phyloP scores from a whole-genome alignment of 1,284 basidiomycete genomes.

The Cryptococcus sp. region DNA sequence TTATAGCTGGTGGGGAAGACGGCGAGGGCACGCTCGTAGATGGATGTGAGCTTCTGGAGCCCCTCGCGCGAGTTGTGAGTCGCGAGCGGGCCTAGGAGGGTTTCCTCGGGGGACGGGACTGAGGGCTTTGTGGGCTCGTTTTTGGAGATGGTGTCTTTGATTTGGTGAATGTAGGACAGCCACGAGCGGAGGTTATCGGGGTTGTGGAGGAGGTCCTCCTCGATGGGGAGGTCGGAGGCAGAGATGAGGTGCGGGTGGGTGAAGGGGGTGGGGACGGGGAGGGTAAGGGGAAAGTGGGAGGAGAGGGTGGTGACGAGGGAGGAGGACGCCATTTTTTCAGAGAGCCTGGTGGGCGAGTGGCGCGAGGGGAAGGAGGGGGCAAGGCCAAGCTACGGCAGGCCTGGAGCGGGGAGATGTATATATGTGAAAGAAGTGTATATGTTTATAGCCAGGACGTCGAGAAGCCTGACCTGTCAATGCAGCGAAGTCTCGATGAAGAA shows the following conservation, averaged over 20 bases:
- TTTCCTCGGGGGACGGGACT: slow-evolving; percentile 36
- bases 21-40: slow-evolving; percentile 86
- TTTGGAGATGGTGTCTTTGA: slow-evolving; percentile 64
- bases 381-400: neutral
- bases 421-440: neutral
- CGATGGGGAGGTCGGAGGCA: slow-evolving; percentile 73
- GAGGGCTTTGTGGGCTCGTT: slow-evolving; percentile 52
- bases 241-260: slow-evolving; percentile 74
- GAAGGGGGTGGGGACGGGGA: slow-evolving; percentile 75
- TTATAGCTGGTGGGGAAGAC: slow-evolving; percentile 90
- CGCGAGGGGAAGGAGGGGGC: too few relatives aligned
- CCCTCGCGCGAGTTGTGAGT: slow-evolving; percentile 68
- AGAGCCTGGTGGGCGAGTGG: too few relatives aligned
- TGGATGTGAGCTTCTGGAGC: slow-evolving; percentile 77
- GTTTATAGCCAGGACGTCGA: neutral
- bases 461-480: neutral
- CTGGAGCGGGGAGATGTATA: neutral
- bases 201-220: slow-evolving; percentile 94
- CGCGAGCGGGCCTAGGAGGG: slow-evolving; percentile 57
- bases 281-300: slow-evolving; percentile 70
- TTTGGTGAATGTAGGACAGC: slow-evolving; percentile 78
- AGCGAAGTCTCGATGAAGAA: neutral
- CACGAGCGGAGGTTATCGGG: slow-evolving; percentile 86
- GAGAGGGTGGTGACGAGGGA: slow-evolving; percentile 40
- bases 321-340: slow-evolving; percentile 25